A percentile compares a stretch with the other conserved stretches of the same genome.
These are phyloP conservation scores for Hypoxylon sp. DNA, from an alignment of 2,329 filamentous ascomycete genomes.

Conservation along the genomic window DNA sequence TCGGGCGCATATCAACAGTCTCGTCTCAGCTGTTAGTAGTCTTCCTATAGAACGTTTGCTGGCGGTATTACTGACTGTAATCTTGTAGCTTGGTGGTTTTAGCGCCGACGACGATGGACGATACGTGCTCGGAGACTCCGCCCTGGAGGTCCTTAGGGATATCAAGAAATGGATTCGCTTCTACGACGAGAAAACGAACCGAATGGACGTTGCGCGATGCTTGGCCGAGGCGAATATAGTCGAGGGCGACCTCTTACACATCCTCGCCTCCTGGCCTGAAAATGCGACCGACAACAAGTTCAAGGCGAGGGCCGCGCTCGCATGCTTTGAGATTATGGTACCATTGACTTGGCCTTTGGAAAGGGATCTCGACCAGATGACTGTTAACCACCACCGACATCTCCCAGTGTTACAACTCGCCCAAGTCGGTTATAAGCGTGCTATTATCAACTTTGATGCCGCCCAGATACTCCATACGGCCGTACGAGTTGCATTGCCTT, in stretches of 20 bases:
- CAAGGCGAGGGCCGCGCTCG: conserved; percentile 83
- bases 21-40: conserved; percentile 86
- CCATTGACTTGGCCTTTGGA: conserved; percentile 96
- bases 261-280: conserved; percentile 85
- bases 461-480: conserved; percentile 84
- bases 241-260: conserved; percentile 89
- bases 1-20: conserved; percentile 91
- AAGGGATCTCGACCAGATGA: conserved; percentile 83
- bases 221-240: conserved; percentile 94
- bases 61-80: conserved; percentile 37
- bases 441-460: conserved; percentile 86
- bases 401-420: conserved; percentile 89
- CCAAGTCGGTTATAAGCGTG: conserved; percentile 90
- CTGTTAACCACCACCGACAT: conserved; percentile 92
- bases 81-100: conserved; percentile 82
- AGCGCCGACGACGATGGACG: conserved; percentile 83
- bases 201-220: conserved; percentile 94
- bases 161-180: conserved; percentile 95
- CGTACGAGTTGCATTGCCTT: conserved; percentile 84
- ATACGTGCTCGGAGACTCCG: conserved; percentile 94
- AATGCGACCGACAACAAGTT: conserved; percentile 79
- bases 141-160: conserved; percentile 90
- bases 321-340: conserved; percentile 90
- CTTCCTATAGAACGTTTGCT: not conserved
- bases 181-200: conserved; percentile 92